Evolutionary conservation across 2,329 filamentous ascomycete species (phyloP), one percentile per base, ranked within the genome.

Genomic region (Coniochaeta prunicola): DNA sequence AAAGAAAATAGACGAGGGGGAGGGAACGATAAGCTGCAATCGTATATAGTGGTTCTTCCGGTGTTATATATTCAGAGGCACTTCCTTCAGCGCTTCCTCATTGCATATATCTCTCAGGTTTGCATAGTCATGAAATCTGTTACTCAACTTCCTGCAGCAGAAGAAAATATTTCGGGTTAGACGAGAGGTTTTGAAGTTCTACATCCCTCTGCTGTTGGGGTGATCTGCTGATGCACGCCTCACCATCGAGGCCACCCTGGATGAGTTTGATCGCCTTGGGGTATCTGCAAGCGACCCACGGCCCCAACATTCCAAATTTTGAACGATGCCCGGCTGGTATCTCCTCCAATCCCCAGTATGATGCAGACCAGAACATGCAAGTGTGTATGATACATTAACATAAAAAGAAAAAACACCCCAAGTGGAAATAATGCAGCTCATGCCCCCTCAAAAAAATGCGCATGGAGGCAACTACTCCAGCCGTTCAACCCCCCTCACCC

Each of bases 231-330:
- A 21, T 50, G 12, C 21, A 30, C 15, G 21, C 45, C 10, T 50
- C 15, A 28, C 24, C 12, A 19, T 50, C 24, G 42, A 48, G n/a
- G 61, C 87, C 85, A 70, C 96, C 89, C 65, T 89, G 88, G 9
- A 88, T 88, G 3, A 9, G 33, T 36, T 36, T 36, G 33, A 36
- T 36, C 33, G 33, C 33, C 33, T 15, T 3, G 4, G 33, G 33
- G 33, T 6, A 15, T 36, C 33, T 12, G 10, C 33, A 36, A 9
- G 10, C 17, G 17, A 36, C 33, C 33, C 4, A n/a, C n/a, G n/a
- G n/a, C n/a, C n/a, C n/a, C n/a, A n/a, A n/a, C n/a, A n/a, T n/a
- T n/a, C n/a, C n/a, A n/a, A n/a, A n/a, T n/a, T n/a, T n/a, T n/a
- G n/a, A n/a, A n/a, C n/a, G n/a, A n/a, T n/a, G n/a, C n/a, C 10